Percentiles rank a stretch among this genome's conserved stretches.
phyloP scores from a whole-genome alignment of 2,329 filamentous ascomycete genomes.

The Cercospora sesami region DNA sequence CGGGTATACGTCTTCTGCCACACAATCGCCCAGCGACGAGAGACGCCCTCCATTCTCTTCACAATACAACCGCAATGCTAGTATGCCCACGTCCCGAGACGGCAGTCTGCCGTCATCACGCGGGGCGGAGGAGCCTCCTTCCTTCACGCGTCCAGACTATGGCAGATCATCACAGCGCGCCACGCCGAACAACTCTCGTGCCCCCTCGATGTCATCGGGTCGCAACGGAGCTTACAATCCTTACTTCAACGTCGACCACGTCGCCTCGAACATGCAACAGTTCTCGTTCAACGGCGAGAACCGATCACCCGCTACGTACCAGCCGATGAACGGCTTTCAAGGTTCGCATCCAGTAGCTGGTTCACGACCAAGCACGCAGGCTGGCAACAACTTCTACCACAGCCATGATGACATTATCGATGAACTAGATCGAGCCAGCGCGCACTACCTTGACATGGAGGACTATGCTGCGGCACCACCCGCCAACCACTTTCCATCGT shows the following conservation, averaged over 20 bases:
- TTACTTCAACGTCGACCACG: conserved; percentile 44
- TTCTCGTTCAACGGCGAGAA: conserved; percentile 23
- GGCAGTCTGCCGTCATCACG: conserved; percentile 58
- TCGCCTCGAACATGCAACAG: conserved; percentile 40
- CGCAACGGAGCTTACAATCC: conserved; percentile 44
- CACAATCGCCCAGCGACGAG: conserved; percentile 47
- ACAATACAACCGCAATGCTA: conserved; percentile 48
- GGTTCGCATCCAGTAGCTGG: not conserved
- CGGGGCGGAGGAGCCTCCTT: conserved; percentile 47
- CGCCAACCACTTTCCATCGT: conserved; percentile 16
- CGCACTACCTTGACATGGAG: conserved; percentile 41
- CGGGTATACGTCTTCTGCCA: conserved; percentile 22
- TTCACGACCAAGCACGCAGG: not conserved
- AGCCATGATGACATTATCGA: conserved; percentile 24
- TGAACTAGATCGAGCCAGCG: conserved; percentile 23
- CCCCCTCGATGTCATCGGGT: conserved; percentile 52
- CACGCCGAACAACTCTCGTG: conserved; percentile 33
- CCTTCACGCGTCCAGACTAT: conserved; percentile 32
- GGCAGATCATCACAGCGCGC: conserved; percentile 24
- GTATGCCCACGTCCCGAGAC: conserved; percentile 54
- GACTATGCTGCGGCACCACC: conserved; percentile 36
- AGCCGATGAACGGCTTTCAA: conserved; percentile 18
- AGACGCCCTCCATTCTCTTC: conserved; percentile 43
- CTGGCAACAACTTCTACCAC: not conserved
- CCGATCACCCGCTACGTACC: conserved; percentile 24